These are phyloP conservation scores for Irpex rosettiformis DNA, from an alignment of 1,284 basidiomycete species.

Conservation along the genomic window DNA sequence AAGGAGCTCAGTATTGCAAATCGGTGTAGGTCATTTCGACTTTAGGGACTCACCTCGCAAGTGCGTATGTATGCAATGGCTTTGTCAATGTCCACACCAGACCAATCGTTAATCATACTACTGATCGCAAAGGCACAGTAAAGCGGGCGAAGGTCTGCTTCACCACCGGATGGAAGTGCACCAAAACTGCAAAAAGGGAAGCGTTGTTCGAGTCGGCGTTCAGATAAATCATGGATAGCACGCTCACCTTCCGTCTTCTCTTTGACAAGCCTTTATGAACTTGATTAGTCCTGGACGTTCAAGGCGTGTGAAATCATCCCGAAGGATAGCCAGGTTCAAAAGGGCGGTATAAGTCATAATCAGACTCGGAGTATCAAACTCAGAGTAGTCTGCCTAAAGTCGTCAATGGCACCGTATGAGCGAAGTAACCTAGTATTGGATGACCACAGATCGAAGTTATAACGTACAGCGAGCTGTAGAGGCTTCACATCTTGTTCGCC, in stretches of 20 bases:
- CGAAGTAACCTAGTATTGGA: not conserved
- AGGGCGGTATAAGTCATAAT: slow-evolving; percentile 92
- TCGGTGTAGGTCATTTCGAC: slow-evolving; percentile 1
- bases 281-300: slow-evolving; percentile 59
- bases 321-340: slow-evolving; percentile 74
- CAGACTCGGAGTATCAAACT: slow-evolving; percentile 73
- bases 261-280: slow-evolving; percentile 73
- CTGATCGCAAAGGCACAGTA: slow-evolving; percentile 89
- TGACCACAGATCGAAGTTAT: not conserved
- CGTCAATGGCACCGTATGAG: not conserved
- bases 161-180: slow-evolving; percentile 60
- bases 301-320: slow-evolving; percentile 73
- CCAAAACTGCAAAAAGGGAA: slow-evolving; percentile 57
- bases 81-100: slow-evolving; percentile 57
- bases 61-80: slow-evolving; percentile 62
- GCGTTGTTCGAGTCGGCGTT: not conserved
- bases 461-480: not conserved
- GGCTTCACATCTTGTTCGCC: slow-evolving; percentile 15
- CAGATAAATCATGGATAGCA: not conserved
- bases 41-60: slow-evolving; percentile 59
- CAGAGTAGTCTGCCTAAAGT: slow-evolving; percentile 35
- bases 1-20: not conserved
- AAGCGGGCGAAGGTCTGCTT: slow-evolving; percentile 77
- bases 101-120: slow-evolving; percentile 76
- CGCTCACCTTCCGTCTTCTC: slow-evolving; percentile 74